Evolutionary conservation across 2,329 filamentous ascomycete species (phyloP), one percentile per base, ranked within the genome.

Genomic region (Aspergillus viridinutans): DNA sequence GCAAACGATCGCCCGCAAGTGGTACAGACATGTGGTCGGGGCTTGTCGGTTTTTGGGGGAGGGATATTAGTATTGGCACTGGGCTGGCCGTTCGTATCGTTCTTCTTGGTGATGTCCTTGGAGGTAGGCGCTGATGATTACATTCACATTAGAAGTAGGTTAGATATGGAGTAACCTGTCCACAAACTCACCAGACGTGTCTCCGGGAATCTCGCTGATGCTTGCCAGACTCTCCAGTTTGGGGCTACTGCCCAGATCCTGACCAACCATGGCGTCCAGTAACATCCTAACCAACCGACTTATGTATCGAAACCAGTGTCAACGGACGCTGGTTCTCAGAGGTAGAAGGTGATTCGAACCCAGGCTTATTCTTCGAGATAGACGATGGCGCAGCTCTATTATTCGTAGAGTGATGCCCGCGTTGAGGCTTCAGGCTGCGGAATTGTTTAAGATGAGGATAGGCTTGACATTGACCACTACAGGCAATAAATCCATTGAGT

Each of bases 1-100:
- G 94, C 94, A 74, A 99, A 99, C 32, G 90, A 96, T 63, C 94
- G 87, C 68, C 87, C 85, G 75, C 94, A 99, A 50, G 92, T 97
- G 43, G 82, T 86, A 79, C 94, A 99, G 59, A 96, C 87, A 76
- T 99, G 94, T 63, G 94, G 94, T 62, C 93, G 86, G 56, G 94
- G 94, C 80, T 97, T 99, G 77, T 99, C 94, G 61, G 92, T 96
- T 80, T 97, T 99, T 51, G 93, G 89, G 43, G 90, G 89, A 65
- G 90, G 90, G 63, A 71, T 64, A 45, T 65, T 67, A 49, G 61
- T 61, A 59, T 77, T 73, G 48, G 63, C 56, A 53, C 66, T 65
- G 28, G 62, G 56, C 53, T 63, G 65, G 40, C 61, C 63, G 54
- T 68, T 73, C 54, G 67, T 58, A 38, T 71, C 67, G 57, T 59